Conservation (phyloP, 306 rosid species). For the Vigna radiata region DNA sequence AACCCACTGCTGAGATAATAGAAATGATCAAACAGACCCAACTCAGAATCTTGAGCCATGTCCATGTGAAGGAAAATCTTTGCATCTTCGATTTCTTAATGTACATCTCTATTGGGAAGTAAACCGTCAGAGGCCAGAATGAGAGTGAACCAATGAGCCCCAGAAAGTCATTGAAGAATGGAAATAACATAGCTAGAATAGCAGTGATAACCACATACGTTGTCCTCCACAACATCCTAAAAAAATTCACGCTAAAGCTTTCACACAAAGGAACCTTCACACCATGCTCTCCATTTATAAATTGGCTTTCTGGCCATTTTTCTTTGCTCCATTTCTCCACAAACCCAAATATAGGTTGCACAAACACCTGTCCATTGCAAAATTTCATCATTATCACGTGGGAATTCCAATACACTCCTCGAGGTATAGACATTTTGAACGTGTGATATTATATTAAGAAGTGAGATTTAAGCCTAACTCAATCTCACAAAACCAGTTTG, state of each 20-base stretch:
- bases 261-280: constrained; percentile 15
- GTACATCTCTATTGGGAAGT: constrained; percentile 37
- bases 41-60: constrained; percentile 30
- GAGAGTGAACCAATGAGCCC: constrained; percentile 24
- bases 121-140: constrained; percentile 36
- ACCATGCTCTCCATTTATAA: constrained; percentile 10
- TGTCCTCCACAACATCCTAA: constrained; percentile 28
- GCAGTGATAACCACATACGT: constrained; percentile 29
- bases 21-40: constrained; percentile 34
- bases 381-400: neutral
- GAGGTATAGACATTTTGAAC: too few species aligned
- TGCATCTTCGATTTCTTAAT: constrained; percentile 7
- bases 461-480: too few species aligned
- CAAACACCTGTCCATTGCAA: constrained; percentile 56
- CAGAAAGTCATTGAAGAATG: constrained; percentile 39
- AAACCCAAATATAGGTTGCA: constrained; percentile 66
- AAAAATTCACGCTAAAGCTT: neutral
- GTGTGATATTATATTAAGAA: too few species aligned
- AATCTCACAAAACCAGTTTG: too few species aligned
- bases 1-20: constrained; percentile 27
- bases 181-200: constrained; percentile 10
- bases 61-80: constrained; percentile 19
- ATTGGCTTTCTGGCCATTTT: constrained; percentile 32
- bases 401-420: too few species aligned
- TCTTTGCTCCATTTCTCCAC: constrained; percentile 52